Evolutionary conservation across 2,329 filamentous ascomycete species (phyloP), one percentile per base, ranked within the genome.

Genomic region (Chrysoporthe puriensis): DNA sequence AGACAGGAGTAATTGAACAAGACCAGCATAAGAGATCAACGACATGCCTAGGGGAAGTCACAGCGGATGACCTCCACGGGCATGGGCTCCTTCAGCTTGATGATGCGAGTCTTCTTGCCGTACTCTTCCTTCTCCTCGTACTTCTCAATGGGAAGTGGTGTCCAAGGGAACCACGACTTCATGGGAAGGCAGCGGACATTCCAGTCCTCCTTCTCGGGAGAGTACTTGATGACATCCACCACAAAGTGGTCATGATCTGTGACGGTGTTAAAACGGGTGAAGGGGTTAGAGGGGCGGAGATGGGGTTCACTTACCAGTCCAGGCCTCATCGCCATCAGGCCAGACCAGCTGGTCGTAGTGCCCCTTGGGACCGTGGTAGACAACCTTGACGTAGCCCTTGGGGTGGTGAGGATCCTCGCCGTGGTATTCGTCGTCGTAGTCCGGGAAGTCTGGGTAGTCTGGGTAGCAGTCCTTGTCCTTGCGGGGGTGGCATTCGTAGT

Each of bases 41-140:
- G 13, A n/a, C 13, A 34, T 43, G 44, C 8, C 56, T 42, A 70
- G 18, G 66, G 68, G 46, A 65, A 44, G 21, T 70, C 68, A 61
- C 68, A 70, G 5, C 68, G 68, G 50, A 70, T 63, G 26, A 70
- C 62, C 63, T 70, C 68, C 18, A 70, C 46, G 3, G 68, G 68
- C 40, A 56, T 40, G 2, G 66, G 43, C 21, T 70, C 40, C 46
- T 68, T 62, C 59, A 70, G 60, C 46, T 62, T n/a, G 42, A 70
- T 48, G 42, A 40, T 59, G 13, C 63, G 56, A 8, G 61, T 60
- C 48, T 62, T 52, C 9, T 50, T 46, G 21, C 63, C 68, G 26
- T 70, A 42, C 21, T 68, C 26, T 42, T 66, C 66, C 21, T 61
- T 50, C 60, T 68, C 48, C 42, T 61, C 36, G 42, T 66, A 63